Evolutionary conservation across 371 early-diverging fungal species (phyloP).

Genomic region (Syncephalastrum racemosum): DNA sequence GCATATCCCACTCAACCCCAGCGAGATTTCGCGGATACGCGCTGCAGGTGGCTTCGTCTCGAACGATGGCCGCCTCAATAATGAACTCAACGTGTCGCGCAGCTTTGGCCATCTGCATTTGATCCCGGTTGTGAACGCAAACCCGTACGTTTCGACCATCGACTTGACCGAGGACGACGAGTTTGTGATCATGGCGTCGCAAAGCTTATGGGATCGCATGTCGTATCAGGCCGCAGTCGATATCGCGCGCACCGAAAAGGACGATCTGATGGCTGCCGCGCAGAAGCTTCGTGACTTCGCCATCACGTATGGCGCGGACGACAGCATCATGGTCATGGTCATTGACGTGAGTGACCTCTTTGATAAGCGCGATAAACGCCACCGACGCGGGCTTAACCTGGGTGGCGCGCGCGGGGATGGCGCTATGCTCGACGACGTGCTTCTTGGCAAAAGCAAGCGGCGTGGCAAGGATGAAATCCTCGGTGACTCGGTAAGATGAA

Average conservation of each 20-base stretch:
- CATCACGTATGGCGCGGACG: conserved; percentile 82
- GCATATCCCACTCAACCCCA: conserved; percentile 70
- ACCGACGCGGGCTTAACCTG: conserved; percentile 32
- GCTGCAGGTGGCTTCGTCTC: conserved; percentile 84
- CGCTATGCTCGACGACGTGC: conserved; percentile 28
- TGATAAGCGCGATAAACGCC: conserved; percentile 43
- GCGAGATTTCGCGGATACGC: conserved; percentile 80
- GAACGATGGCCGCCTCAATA: conserved; percentile 72
- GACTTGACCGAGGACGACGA: conserved; percentile 84
- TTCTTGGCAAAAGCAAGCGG: conserved; percentile 39
- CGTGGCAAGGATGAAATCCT: conserved; percentile 54
- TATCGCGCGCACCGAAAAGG: conserved; percentile 76
- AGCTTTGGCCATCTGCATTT: conserved; percentile 87
- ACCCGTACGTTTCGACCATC: conserved; percentile 76
- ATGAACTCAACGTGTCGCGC: conserved; percentile 74
- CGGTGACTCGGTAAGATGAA: conserved; percentile 49
- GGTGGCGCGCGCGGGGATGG: conserved; percentile 23
- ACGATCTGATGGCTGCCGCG: conserved; percentile 78
- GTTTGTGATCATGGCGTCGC: conserved; percentile 86
- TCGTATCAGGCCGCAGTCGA: conserved; percentile 83
- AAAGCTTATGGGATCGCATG: conserved; percentile 83
- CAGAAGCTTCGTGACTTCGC: conserved; percentile 86
- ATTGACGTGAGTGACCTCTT: conserved; percentile 80
- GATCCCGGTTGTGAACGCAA: conserved; percentile 83
- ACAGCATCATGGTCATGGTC: conserved; percentile 83